Base-by-base conservation (phyloP, 2,329 filamentous ascomycete species). In the Amesomyces nigricolor region DNA sequence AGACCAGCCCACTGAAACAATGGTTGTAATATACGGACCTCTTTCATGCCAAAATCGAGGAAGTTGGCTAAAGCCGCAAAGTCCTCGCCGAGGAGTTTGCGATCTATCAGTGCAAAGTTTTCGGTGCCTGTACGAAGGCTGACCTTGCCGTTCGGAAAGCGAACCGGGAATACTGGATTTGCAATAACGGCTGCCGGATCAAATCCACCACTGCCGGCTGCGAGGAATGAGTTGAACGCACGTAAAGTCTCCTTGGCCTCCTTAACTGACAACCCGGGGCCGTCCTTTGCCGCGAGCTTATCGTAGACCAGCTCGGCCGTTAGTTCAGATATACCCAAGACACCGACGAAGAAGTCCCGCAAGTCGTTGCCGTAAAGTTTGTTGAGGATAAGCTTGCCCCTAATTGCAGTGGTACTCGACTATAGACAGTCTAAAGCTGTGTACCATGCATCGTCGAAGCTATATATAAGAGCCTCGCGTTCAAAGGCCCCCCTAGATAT, bases 1-100 rank as follows among this genome's bases (percentile, higher is more conserved):
- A 75, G 56, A 0, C 62, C 54, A 3, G 62, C 47, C 73, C 73
- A 75, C 0, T 61, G 42, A 4, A 75, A 13, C 4, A 74, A 68
- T 0, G 63, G 64, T 3, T 52, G 53, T 0, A 75, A 54, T 0
- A 51, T 56, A 2, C 55, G 58, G 3, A 71, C 61, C 1, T 75
- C 68, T 6, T 71, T 63, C 2, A 72, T 46, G 0, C 45, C 59
- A 49, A 73, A 74, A 53, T 73, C 70, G 0, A 75, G 60, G 2
- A 70, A 54, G 46, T 67, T 71, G 3, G 67, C 64, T 9, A 55
- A 62, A 5, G 49, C 17, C 0, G 47, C 19, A 47, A 75, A 75
- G 0, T 57, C 49, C 3, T 63, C 58, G 0, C 45, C 49, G 1
- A 72, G 50, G 0, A 39, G 16, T 7, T 71, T 63, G 22, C 68